Conservation (phyloP, 108 stramenopile genomes). For the Skeletonema costatum region DNA sequence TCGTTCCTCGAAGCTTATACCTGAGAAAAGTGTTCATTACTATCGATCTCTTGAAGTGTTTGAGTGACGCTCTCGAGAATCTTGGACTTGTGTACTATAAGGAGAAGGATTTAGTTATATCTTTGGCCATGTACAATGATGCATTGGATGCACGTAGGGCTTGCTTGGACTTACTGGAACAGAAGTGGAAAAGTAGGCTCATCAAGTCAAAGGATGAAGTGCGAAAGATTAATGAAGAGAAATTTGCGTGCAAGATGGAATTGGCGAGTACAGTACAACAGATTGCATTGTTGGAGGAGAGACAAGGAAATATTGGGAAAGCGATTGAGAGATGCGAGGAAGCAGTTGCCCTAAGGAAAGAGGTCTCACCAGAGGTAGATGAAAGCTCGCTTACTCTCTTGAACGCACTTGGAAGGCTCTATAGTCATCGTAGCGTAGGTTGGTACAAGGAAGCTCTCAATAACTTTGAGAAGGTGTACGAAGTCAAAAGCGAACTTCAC, state of each 20-base stretch:
- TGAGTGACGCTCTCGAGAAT: slow-evolving; percentile 52
- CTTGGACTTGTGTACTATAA: slow-evolving; percentile 45
- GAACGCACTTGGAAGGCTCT: slow-evolving; percentile 35
- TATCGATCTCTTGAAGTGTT: slow-evolving; percentile 34
- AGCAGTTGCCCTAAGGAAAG: slow-evolving; percentile 24
- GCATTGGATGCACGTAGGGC: slow-evolving; percentile 40
- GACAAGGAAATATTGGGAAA: slow-evolving; percentile 24
- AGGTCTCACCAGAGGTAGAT: slow-evolving; percentile 23
- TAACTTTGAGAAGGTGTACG: not conserved
- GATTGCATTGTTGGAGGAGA: slow-evolving; percentile 33
- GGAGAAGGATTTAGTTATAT: slow-evolving; percentile 33
- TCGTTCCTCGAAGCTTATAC: slow-evolving; percentile 39
- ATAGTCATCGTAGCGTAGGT: slow-evolving; percentile 28
- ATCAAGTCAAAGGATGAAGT: slow-evolving; percentile 29
- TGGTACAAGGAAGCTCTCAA: slow-evolving; percentile 40
- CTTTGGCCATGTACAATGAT: slow-evolving; percentile 37
- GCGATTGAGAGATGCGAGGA: slow-evolving; percentile 44
- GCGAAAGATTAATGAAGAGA: slow-evolving; percentile 31
- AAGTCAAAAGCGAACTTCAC: slow-evolving; percentile 23
- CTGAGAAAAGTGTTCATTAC: slow-evolving; percentile 21
- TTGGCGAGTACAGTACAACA: slow-evolving; percentile 34
- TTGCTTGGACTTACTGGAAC: slow-evolving; percentile 38
- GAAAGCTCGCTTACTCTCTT: slow-evolving; percentile 28
- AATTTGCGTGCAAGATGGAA: slow-evolving; percentile 35
- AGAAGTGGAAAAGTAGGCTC: slow-evolving; percentile 23